Evolutionary conservation across 31 red algal species (phyloP), one percentile per base, ranked within the genome.

Genomic region (Asparagopsis taxiformis): DNA sequence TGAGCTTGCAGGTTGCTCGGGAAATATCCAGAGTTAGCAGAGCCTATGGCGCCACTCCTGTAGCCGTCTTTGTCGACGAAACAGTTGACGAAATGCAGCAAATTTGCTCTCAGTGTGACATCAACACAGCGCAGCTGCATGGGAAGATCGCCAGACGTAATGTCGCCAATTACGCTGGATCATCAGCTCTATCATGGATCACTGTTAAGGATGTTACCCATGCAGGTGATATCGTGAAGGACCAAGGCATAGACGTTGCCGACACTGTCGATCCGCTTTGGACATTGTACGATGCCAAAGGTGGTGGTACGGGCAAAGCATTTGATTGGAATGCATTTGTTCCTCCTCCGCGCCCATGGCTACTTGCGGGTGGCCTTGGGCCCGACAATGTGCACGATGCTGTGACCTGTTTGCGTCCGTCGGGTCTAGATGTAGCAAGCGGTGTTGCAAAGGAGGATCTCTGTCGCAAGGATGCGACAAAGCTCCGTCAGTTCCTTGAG

Each of bases 1-100:
- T 93, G 8, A 26, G 58, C 17, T 23, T 28, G 0, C 15, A 11
- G 3, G 55, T 31, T 17, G 90, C 90, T 4, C 21, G 26, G 1
- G 66, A 58, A 20, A 93, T 93, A 48, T 66, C 90, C 32, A 50
- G 13, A 13, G 76, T 72, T 3, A 81, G 81, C 2, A 32, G 39
- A 20, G 75, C 64, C 9, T n/a, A 38, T 19, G 90, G 75, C 6
- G 90, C 82, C 35, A 62, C 38, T 2, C 80, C 90, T 19, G 81
- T 93, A 8, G 90, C 72, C 2, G 74, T 93, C 49, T 93, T 86
- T 46, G 90, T 93, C 4, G 81, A 80, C 48, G 79, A 93, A 29
- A 58, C 53, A 10, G 41, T 63, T 15, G 60, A 43, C 7, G 33
- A 74, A 34, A 82, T 93, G 31, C 33, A 55, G 2, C 26, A 23